These are phyloP conservation scores for Yamadazyma diospyri DNA, from an alignment of 1,139 yeast genomes.

Conservation along the genomic window DNA sequence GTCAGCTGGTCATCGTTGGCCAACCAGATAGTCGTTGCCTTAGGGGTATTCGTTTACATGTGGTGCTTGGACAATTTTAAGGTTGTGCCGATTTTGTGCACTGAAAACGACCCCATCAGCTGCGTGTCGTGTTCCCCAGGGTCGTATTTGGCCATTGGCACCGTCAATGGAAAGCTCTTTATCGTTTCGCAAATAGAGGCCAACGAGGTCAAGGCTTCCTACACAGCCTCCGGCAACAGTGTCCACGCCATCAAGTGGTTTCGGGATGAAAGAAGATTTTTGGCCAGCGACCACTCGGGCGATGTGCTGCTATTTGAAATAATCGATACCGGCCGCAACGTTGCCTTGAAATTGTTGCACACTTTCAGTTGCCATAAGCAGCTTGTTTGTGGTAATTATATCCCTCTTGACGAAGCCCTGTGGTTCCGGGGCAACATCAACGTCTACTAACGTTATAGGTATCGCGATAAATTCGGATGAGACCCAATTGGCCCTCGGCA, in stretches of 20 bases:
- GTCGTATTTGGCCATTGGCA: slow-evolving; percentile 55
- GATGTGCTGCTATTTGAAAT: slow-evolving; percentile 41
- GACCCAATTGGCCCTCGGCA: slow-evolving; percentile 62
- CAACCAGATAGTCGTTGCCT: slow-evolving; percentile 64
- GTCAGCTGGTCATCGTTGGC: slow-evolving; percentile 67
- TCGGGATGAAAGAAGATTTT: slow-evolving; percentile 39
- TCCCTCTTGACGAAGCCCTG: slow-evolving; percentile 10
- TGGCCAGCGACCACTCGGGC: slow-evolving; percentile 72
- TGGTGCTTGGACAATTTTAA: slow-evolving; percentile 57
- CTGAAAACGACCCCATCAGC: slow-evolving; percentile 41
- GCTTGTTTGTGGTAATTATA: slow-evolving; percentile 60
- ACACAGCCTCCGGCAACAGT: slow-evolving; percentile 28
- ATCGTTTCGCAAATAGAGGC: slow-evolving; percentile 20
- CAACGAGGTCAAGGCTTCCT: slow-evolving; percentile 2
- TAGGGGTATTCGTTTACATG: slow-evolving; percentile 55
- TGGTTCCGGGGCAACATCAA: slow-evolving; percentile 1
- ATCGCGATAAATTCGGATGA: slow-evolving; percentile 49
- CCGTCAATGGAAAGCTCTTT: slow-evolving; percentile 23
- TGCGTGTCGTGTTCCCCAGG: slow-evolving; percentile 52
- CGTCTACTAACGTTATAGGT: slow-evolving; percentile 25
- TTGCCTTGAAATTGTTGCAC: slow-evolving; percentile 12
- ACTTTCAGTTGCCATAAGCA: slow-evolving; percentile 53
- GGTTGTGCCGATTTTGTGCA: slow-evolving; percentile 27
- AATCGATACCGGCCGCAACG: slow-evolving; percentile 7
- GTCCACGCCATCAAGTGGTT: slow-evolving; percentile 67